Percentiles rank a stretch among this genome's conserved stretches.
These are phyloP conservation scores for Tubosaeta brunneosetosa DNA, from an alignment of 768 basidiomycete genomes.

Conservation along the genomic window DNA sequence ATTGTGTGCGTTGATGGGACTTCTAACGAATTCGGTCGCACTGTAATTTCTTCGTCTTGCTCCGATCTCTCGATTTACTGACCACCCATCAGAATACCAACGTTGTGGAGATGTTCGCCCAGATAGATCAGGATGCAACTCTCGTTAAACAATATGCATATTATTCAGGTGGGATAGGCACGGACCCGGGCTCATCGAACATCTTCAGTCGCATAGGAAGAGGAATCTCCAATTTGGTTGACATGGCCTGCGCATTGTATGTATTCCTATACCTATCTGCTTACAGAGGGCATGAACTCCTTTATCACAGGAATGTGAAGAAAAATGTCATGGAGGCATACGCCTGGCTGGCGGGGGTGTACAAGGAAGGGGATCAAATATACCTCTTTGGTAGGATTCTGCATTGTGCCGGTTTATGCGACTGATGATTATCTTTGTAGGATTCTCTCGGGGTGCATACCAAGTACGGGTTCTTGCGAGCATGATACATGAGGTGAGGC, in stretches of 20 bases:
- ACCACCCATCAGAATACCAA: conserved; percentile 31
- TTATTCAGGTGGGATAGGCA: conserved; percentile 38
- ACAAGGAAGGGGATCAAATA: conserved; percentile 32
- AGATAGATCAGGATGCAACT: conserved; percentile 19
- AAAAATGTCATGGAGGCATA: conserved; percentile 32
- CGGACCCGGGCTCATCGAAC: conserved; percentile 27
- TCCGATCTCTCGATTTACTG: too few relatives aligned
- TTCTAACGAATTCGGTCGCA: conserved; percentile 21
- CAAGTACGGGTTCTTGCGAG: conserved; percentile 25
- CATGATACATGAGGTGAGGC: conserved; percentile 28
- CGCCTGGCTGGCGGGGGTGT: conserved; percentile 30
- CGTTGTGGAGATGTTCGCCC: conserved; percentile 33
- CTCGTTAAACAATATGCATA: conserved; percentile 28
- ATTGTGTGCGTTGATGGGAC: conserved; percentile 24
- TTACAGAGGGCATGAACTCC: background rate
- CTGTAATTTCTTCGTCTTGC: conserved; percentile 1
- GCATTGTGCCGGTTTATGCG: background rate
- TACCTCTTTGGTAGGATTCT: conserved; percentile 30
- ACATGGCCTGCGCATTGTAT: conserved; percentile 37
- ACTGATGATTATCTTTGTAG: conserved; percentile 5
- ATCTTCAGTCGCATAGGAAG: conserved; percentile 20
- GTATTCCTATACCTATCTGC: conserved; percentile 1
- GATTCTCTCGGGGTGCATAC: conserved; percentile 44
- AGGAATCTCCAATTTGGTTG: conserved; percentile 24
- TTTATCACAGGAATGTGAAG: conserved; percentile 33